phyloP scores from a whole-genome alignment of 2,329 filamentous ascomycete species.

The Ophiocordyceps sinensis region DNA sequence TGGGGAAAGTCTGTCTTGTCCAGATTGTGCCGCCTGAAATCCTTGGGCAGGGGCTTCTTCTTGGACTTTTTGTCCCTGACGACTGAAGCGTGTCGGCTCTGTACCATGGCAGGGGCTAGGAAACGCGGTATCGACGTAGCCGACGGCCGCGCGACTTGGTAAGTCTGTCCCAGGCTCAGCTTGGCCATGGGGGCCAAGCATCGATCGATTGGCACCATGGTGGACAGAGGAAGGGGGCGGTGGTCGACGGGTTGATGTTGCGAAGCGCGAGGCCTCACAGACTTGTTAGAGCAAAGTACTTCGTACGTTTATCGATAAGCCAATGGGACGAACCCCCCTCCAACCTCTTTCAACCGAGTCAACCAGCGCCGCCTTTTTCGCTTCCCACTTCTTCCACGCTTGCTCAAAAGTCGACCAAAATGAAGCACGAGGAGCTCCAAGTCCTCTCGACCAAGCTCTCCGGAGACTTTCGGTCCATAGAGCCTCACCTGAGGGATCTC shows the following conservation, averaged over 20 bases:
- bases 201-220: slow-evolving; percentile 37
- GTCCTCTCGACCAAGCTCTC: slow-evolving; percentile 34
- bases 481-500: slow-evolving; percentile 58
- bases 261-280: background rate
- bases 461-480: slow-evolving; percentile 70
- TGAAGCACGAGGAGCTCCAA: slow-evolving; percentile 44
- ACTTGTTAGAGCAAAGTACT: background rate
- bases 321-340: background rate
- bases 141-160: slow-evolving; percentile 26
- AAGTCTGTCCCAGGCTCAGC: slow-evolving; percentile 26
- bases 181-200: slow-evolving; percentile 41
- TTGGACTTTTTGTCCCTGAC: slow-evolving; percentile 34
- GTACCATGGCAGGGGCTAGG: slow-evolving; percentile 30
- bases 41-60: slow-evolving; percentile 48
- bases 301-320: slow-evolving; percentile 10
- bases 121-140: slow-evolving; percentile 31
- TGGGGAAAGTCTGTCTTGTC: slow-evolving; percentile 47
- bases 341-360: no score
- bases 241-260: background rate
- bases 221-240: slow-evolving; percentile 2
- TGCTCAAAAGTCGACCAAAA: slow-evolving; percentile 15
- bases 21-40: slow-evolving; percentile 51
- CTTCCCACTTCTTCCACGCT: no score
- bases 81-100: slow-evolving; percentile 26
- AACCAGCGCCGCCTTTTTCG: no score